Evolutionary conservation across 768 basidiomycete genomes (phyloP).

Genomic region (Boletus insuetus): DNA sequence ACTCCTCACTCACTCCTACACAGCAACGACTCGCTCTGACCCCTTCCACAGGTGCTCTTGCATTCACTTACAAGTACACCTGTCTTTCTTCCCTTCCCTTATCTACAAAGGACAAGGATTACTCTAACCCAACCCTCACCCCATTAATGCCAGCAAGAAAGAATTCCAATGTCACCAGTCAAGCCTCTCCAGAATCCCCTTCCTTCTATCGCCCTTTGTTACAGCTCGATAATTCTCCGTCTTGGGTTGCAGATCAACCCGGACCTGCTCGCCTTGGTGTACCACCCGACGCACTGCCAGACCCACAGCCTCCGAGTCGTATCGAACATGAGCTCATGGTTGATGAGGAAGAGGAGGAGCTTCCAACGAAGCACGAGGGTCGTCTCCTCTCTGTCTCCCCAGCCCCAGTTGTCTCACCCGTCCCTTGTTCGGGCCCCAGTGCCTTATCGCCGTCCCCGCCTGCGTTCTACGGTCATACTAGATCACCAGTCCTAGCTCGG

Average conservation of each 20-base stretch:
- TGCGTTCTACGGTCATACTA: conserved; percentile 23
- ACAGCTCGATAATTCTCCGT: conserved; percentile 32
- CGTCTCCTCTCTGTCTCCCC: conserved; percentile 15
- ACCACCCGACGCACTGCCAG: conserved; percentile 7
- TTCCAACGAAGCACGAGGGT: conserved; percentile 29
- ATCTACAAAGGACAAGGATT: conserved; percentile 22
- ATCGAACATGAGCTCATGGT: conserved; percentile 8
- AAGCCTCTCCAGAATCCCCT: conserved; percentile 18
- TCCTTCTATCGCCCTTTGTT: conserved; percentile 28
- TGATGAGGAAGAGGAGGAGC: conserved; percentile 23
- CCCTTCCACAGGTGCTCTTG: conserved; percentile 25
- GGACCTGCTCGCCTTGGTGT: conserved; percentile 3
- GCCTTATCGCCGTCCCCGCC: conserved; percentile 15
- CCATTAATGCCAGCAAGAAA: conserved; percentile 33
- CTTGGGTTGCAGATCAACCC: conserved; percentile 17
- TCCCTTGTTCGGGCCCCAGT: conserved; percentile 10
- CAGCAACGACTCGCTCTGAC: conserved; percentile 16
- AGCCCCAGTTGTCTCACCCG: conserved; percentile 8
- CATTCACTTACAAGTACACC: conserved; percentile 33
- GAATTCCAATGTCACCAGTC: conserved; percentile 22
- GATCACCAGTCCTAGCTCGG: conserved; percentile 32
- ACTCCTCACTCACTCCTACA: conserved; percentile 23
- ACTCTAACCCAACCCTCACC: conserved; percentile 14
- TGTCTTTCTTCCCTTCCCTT: conserved; percentile 4
- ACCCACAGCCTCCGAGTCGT: conserved; percentile 8